Percentiles rank a stretch among this genome's conserved stretches.
These are phyloP conservation scores for Falciphora oryzae DNA, from an alignment of 2,329 filamentous ascomycete genomes.

Conservation along the genomic window DNA sequence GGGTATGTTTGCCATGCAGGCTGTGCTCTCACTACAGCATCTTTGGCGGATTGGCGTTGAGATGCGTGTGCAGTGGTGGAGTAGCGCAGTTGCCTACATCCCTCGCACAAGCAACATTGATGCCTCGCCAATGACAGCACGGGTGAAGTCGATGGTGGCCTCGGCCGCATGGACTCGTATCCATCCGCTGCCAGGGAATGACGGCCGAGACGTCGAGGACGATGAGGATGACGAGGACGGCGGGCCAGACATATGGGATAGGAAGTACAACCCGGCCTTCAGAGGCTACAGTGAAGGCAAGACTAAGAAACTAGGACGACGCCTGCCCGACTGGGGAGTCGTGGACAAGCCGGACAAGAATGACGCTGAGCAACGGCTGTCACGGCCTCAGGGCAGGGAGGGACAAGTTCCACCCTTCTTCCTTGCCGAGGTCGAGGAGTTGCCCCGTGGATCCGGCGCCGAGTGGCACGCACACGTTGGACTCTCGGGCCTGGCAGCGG, in stretches of 20 bases:
- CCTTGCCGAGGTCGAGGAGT: slow-evolving; percentile 65
- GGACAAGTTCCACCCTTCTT: slow-evolving; percentile 59
- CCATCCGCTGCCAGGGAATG: slow-evolving; percentile 28
- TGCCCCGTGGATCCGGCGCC: slow-evolving; percentile 68
- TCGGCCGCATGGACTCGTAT: slow-evolving; percentile 42
- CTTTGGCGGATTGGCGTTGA: slow-evolving; percentile 75
- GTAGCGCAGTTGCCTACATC: slow-evolving; percentile 70
- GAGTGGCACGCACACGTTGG: slow-evolving; percentile 79
- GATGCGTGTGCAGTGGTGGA: slow-evolving; percentile 69
- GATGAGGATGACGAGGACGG: slow-evolving; percentile 35
- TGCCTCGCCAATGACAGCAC: slow-evolving; percentile 15
- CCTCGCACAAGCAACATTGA: slow-evolving; percentile 30
- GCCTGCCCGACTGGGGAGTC: slow-evolving; percentile 46
- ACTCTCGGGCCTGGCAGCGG: slow-evolving; percentile 30
- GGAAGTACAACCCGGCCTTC: slow-evolving; percentile 50
- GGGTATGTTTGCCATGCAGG: slow-evolving; percentile 43
- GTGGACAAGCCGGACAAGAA: slow-evolving; percentile 27
- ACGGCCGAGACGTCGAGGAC: slow-evolving; percentile 40
- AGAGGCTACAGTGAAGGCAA: slow-evolving; percentile 32
- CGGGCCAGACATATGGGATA: slow-evolving; percentile 63
- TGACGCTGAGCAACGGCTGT: slow-evolving; percentile 11
- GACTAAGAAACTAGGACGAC: slow-evolving; percentile 20
- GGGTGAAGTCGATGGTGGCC: slow-evolving; percentile 34
- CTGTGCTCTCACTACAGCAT: slow-evolving; percentile 76
- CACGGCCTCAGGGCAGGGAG: slow-evolving; percentile 15